phyloP scores from a whole-genome alignment of 495 filamentous ascomycete genomes.

The Wilcoxina mikolae region DNA sequence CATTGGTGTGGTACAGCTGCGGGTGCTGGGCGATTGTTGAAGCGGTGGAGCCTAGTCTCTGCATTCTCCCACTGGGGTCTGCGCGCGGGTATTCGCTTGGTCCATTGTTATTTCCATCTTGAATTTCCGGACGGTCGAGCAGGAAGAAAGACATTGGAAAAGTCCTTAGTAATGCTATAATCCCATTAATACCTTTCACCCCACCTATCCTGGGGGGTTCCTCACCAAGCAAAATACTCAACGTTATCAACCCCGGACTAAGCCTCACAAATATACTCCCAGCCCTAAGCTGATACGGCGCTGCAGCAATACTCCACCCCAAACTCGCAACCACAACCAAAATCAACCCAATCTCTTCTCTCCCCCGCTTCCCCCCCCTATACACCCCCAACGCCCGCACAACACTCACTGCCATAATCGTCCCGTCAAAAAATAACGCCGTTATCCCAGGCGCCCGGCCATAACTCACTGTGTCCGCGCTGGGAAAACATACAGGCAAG shows the following conservation, averaged over 20 bases:
- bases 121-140: background rate
- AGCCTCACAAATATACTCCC: conserved; percentile 23
- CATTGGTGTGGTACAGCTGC: background rate
- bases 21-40: background rate
- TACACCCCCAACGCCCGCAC: conserved; percentile 15
- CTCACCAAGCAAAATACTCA: conserved; percentile 21
- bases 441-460: conserved; percentile 11
- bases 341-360: conserved; percentile 11
- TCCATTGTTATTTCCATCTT: background rate
- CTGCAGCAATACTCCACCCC: conserved; percentile 10
- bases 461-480: conserved; percentile 7
- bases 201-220: background rate
- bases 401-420: conserved; percentile 13
- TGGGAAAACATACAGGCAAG: conserved; percentile 25
- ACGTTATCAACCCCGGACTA: conserved; percentile 18
- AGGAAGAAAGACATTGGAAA: background rate
- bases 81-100: background rate
- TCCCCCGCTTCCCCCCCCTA: conserved; percentile 10
- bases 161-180: background rate
- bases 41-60: background rate
- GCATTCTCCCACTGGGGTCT: background rate
- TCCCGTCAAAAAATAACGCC: conserved; percentile 14
- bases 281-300: conserved; percentile 17
- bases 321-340: background rate
- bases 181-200: background rate